Evolutionary conservation across 805 yeast genomes (phyloP), one percentile per base, ranked within the genome.

Genomic region (Zygosaccharomyces lentus): DNA sequence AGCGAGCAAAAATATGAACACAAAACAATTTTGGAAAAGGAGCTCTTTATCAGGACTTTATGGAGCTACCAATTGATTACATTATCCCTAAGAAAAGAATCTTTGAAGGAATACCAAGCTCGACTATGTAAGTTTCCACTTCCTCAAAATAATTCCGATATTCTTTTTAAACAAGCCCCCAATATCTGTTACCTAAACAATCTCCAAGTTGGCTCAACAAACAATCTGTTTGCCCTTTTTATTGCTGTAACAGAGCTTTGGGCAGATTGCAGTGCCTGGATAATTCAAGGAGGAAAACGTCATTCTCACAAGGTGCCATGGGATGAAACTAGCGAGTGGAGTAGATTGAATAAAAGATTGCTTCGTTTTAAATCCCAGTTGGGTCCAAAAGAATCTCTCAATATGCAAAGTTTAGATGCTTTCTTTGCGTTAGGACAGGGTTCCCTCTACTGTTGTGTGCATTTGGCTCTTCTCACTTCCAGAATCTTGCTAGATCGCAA

Each of bases 241-340:
- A 39, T 39, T 9, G 34, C 43, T 39, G 43, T 30, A 12, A 39
- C 43, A 17, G 43, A 27, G 27, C 8, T 39, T 4, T 39, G 43
- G 43, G 43, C 43, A 15, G 43, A 39, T 29, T 39, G 43, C 43
- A 39, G 43, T 24, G 25, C 43, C 24, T 39, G 43, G 43, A 15
- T 39, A 15, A 39, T 39, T n/a, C 43, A 39, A 27, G 43, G 43
- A 12, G 43, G 43, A 27, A 39, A 21, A 29, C 43, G 29, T 6
- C 43, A 39, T 9, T 39, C 16, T 39, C 13, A 7, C 1, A 23
- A 39, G 23, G 34, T 36, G 4, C 43, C 43, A 9, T 39, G 43
- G 43, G 43, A 39, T 27, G 25, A 15, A 17, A 27, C 15, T 15
- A 30, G 43, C 13, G 35, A 39, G 17, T 39, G 43, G 43, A 2